Percentiles rank a stretch among this genome's conserved stretches.
phyloP scores from a whole-genome alignment of 2,329 filamentous ascomycete genomes.

The Penicillium concentricum region DNA sequence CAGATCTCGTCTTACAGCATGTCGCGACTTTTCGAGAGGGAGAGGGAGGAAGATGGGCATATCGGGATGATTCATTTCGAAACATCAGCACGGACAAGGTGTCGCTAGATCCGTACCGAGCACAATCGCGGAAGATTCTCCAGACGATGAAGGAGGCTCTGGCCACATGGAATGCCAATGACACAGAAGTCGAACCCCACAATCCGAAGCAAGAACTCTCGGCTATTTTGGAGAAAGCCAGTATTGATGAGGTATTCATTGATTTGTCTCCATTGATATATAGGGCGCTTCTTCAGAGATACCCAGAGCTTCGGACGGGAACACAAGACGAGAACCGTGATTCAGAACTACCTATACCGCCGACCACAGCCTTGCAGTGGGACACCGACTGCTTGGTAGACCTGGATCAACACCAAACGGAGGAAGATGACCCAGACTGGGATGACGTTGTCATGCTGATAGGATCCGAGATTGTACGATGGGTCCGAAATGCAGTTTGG shows the following conservation, averaged over 20 bases:
- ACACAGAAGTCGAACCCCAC: slow-evolving; percentile 20
- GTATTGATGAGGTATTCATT: slow-evolving; percentile 93
- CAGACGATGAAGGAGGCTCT: slow-evolving; percentile 72
- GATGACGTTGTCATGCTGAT: slow-evolving; percentile 87
- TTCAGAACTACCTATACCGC: slow-evolving; percentile 72
- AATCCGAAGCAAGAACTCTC: slow-evolving; percentile 29
- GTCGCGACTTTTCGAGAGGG: slow-evolving; percentile 94
- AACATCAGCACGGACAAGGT: slow-evolving; percentile 90
- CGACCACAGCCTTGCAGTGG: slow-evolving; percentile 76
- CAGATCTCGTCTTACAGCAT: slow-evolving; percentile 80
- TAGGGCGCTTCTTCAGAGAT: slow-evolving; percentile 69
- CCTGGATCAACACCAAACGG: slow-evolving; percentile 68
- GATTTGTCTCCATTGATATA: slow-evolving; percentile 87
- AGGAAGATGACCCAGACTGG: slow-evolving; percentile 87
- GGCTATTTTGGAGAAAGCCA: slow-evolving; percentile 80
- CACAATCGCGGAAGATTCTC: slow-evolving; percentile 80
- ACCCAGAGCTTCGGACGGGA: slow-evolving; percentile 64
- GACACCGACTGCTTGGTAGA: slow-evolving; percentile 74
- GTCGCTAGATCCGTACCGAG: slow-evolving; percentile 85
- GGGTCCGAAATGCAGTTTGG: slow-evolving; percentile 67
- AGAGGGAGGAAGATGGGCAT: slow-evolving; percentile 80
- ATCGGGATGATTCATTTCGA: slow-evolving; percentile 74
- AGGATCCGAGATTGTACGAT: slow-evolving; percentile 82
- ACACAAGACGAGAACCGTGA: slow-evolving; percentile 51
- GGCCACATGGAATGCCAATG: slow-evolving; percentile 45